A percentile compares a stretch with the other conserved stretches of the same genome.
phyloP scores from a whole-genome alignment of 208 protist species.

The Trypanosoma conorhini region DNA sequence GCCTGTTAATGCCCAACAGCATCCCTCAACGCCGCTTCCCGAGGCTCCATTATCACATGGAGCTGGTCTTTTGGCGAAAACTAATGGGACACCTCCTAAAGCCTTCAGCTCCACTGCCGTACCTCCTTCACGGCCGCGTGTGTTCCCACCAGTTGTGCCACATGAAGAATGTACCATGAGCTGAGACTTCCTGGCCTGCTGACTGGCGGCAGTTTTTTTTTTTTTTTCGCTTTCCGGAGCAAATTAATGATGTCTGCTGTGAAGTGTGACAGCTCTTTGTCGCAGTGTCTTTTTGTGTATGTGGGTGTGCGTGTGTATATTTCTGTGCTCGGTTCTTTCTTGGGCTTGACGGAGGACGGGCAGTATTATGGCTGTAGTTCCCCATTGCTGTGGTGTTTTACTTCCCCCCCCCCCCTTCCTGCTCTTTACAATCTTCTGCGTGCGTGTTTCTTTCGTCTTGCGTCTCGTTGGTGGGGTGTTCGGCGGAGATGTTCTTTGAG shows the following conservation, averaged over 20 bases:
- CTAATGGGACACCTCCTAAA: not conserved
- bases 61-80: not conserved
- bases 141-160: slow-evolving; percentile 4
- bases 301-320: too few relatives aligned
- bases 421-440: slow-evolving; percentile 1
- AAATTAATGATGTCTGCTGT: not conserved
- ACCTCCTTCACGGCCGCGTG: slow-evolving; percentile 15
- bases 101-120: not conserved
- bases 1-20: not conserved
- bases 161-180: slow-evolving; percentile 16
- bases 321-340: too few relatives aligned
- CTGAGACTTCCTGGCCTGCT: not conserved
- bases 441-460: not conserved
- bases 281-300: not conserved
- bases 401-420: not conserved
- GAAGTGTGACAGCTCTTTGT: not conserved
- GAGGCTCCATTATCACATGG: not conserved
- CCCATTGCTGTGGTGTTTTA: slow-evolving; percentile 1
- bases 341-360: too few relatives aligned
- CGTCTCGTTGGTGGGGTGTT: not conserved
- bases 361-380: too few relatives aligned
- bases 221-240: not conserved
- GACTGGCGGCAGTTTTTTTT: not conserved
- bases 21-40: not conserved
- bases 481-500: slow-evolving; percentile 67